phyloP scores from a whole-genome alignment of 2,329 filamentous ascomycete genomes.

The Hypoxylon sp. region DNA sequence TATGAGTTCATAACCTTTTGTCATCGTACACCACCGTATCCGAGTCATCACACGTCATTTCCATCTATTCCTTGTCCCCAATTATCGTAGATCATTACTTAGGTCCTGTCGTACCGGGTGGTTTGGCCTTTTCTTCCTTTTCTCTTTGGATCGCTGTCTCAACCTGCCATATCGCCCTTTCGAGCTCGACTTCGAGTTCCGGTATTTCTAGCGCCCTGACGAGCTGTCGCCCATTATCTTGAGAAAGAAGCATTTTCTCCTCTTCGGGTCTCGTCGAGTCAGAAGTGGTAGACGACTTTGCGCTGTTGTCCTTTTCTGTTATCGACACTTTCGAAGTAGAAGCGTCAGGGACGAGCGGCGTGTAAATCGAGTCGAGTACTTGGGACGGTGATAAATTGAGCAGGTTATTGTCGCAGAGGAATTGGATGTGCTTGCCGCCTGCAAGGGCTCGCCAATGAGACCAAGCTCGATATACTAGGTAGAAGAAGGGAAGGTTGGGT shows the following conservation, averaged over 20 bases:
- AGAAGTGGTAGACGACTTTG: constrained; percentile 41
- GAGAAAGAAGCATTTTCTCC: constrained; percentile 66
- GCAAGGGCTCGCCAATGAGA: constrained; percentile 90
- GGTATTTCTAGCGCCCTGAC: constrained; percentile 76
- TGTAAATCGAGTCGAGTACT: constrained; percentile 82
- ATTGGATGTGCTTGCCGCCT: constrained; percentile 88
- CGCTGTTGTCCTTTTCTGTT: constrained; percentile 47
- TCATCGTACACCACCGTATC: constrained; percentile 33
- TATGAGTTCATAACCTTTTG: constrained; percentile 38
- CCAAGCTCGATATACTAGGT: constrained; percentile 91
- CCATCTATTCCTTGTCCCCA: no score
- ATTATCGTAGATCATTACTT: constrained; percentile 28
- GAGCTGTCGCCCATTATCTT: constrained; percentile 69
- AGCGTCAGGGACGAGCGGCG: constrained; percentile 49
- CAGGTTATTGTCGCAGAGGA: constrained; percentile 81
- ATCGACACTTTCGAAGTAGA: constrained; percentile 49
- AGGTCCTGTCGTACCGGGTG: constrained; percentile 24
- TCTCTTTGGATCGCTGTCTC: constrained; percentile 64
- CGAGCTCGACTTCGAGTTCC: constrained; percentile 79
- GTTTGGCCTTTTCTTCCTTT: constrained; percentile 45
- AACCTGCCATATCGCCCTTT: constrained; percentile 83
- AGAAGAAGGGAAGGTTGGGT: constrained; percentile 97
- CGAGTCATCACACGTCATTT: constrained; percentile 23
- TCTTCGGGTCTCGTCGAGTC: constrained; percentile 48
- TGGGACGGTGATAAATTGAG: constrained; percentile 76